Conservation (phyloP, 768 basidiomycete species). For the Russula sp. region DNA sequence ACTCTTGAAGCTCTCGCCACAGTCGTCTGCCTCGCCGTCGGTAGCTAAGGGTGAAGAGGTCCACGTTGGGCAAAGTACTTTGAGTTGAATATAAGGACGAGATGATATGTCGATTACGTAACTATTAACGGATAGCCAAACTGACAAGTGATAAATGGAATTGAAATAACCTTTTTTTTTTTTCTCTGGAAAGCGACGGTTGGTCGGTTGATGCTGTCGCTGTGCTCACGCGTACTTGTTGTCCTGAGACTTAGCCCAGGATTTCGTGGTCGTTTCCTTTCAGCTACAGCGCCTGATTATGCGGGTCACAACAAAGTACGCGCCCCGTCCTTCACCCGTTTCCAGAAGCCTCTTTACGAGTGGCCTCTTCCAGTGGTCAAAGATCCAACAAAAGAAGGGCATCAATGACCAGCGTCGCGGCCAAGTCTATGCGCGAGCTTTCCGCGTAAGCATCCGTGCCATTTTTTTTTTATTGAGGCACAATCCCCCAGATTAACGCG, state of each 20-base stretch:
- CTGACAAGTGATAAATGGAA: too few species aligned
- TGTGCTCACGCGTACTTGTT: background rate
- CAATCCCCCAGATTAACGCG: background rate
- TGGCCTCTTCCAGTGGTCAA: conserved; percentile 21
- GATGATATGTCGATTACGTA: background rate
- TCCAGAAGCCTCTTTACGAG: background rate
- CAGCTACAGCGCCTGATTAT: background rate
- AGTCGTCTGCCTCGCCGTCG: background rate
- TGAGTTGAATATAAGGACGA: too few species aligned
- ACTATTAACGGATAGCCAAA: too few species aligned
- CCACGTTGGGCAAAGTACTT: too few species aligned
- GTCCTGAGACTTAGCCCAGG: background rate
- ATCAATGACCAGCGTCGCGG: conserved; percentile 18
- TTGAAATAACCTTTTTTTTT: too few species aligned
- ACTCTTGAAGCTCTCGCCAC: conserved; percentile 1
- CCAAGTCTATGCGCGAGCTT: conserved; percentile 14
- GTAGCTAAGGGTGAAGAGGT: background rate
- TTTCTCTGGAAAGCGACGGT: too few species aligned
- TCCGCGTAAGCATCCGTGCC: conserved; percentile 15
- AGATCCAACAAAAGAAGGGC: conserved; percentile 24
- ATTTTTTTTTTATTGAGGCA: background rate
- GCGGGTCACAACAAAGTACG: conserved; percentile 25
- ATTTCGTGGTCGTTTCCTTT: conserved; percentile 2
- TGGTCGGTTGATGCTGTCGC: background rate
- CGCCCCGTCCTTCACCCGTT: background rate